Percentiles rank a stretch among this genome's conserved stretches.
phyloP scores from a whole-genome alignment of 2,329 filamentous ascomycete species.

The Colletotrichum aenigma region DNA sequence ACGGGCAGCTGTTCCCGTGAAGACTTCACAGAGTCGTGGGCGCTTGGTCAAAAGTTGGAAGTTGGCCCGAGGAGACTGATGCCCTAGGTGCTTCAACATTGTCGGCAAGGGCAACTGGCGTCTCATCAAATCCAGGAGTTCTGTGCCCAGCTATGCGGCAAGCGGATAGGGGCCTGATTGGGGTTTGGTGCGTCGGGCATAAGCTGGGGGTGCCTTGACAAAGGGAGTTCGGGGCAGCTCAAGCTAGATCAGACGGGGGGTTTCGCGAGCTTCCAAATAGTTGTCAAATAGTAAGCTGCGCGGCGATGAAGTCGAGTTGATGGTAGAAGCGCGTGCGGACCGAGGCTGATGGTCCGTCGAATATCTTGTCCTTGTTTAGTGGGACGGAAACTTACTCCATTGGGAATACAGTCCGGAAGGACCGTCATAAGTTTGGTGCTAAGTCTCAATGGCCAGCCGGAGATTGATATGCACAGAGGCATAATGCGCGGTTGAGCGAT shows the following conservation, averaged over 20 bases:
- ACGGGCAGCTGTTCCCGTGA: neutral
- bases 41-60: neutral
- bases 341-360: neutral
- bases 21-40: neutral
- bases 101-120: neutral
- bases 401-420: neutral
- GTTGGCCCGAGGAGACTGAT: neutral
- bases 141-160: neutral
- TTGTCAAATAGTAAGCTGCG: neutral
- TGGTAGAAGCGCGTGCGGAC: neutral
- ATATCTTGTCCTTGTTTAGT: neutral
- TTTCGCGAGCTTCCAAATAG: neutral
- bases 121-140: neutral
- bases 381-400: neutral
- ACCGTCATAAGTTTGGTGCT: neutral
- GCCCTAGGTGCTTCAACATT: neutral
- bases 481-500: neutral
- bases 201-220: neutral
- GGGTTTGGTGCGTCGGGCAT: neutral
- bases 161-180: neutral
- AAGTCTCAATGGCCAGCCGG: neutral
- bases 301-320: neutral
- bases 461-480: constrained; percentile 4
- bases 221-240: neutral
- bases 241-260: neutral